Conservation (phyloP, 2,329 filamentous ascomycete genomes). For the Fusarium gaditjirri region DNA sequence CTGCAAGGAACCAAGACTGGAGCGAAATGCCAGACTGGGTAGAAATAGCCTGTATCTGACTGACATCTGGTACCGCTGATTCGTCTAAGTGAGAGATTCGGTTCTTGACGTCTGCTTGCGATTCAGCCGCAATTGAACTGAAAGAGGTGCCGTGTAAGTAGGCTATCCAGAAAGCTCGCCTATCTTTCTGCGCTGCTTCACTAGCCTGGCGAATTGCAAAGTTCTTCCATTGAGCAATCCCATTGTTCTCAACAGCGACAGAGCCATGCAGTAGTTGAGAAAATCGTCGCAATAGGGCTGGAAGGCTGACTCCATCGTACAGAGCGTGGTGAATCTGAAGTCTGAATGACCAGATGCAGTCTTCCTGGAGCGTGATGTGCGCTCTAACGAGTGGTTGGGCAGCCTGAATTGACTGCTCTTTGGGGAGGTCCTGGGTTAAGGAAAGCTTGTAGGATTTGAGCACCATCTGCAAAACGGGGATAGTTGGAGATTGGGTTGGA, state of each 20-base stretch:
- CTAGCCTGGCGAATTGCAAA: constrained; percentile 29
- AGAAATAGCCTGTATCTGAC: constrained; percentile 48
- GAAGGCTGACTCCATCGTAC: constrained; percentile 86
- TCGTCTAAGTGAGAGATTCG: constrained; percentile 56
- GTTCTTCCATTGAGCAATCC: constrained; percentile 43
- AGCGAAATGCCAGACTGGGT: constrained; percentile 68
- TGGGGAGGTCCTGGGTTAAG: not conserved
- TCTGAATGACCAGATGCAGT: constrained; percentile 50
- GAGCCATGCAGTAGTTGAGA: constrained; percentile 22
- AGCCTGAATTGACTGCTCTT: not conserved
- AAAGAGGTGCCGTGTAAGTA: constrained; percentile 49
- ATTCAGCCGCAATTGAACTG: not conserved
- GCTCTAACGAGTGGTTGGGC: constrained; percentile 30
- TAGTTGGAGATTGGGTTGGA: constrained; percentile 55
- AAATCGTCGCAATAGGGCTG: constrained; percentile 63
- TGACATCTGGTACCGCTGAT: constrained; percentile 55
- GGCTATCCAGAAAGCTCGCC: constrained; percentile 54
- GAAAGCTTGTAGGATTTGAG: constrained; percentile 45
- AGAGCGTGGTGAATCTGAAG: constrained; percentile 84
- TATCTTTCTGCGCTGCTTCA: constrained; percentile 7
- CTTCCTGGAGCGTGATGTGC: constrained; percentile 6
- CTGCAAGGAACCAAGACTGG: constrained; percentile 81
- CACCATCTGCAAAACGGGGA: constrained; percentile 73
- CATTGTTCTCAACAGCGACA: not conserved
- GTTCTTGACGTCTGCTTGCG: constrained; percentile 9